Evolutionary conservation across 176 grass and related monocot species (phyloP).

Genomic region (Guadua angustifolia): DNA sequence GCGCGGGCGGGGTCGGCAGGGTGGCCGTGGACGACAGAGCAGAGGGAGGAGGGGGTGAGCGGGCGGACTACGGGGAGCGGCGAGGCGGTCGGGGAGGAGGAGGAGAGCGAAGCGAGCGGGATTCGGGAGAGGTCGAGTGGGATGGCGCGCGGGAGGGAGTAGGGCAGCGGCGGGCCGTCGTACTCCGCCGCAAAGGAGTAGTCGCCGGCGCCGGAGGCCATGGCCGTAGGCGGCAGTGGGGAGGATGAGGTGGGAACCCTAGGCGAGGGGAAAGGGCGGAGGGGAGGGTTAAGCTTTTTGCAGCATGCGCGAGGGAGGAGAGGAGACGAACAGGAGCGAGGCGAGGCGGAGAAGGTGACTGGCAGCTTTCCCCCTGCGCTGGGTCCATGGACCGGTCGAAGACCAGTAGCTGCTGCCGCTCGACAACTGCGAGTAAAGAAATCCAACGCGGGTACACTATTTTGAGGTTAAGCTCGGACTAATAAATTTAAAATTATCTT

Average conservation of each 20-base stretch:
- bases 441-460: too few species aligned
- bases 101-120: slow-evolving; percentile 69
- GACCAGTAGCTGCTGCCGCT: too few species aligned
- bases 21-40: slow-evolving; percentile 46
- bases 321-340: not conserved
- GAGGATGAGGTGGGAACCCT: slow-evolving; percentile 45
- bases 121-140: slow-evolving; percentile 85
- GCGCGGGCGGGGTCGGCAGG: not conserved
- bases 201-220: slow-evolving; percentile 27
- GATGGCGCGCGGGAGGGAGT: slow-evolving; percentile 79
- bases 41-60: slow-evolving; percentile 59
- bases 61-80: slow-evolving; percentile 83
- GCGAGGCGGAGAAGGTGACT: slow-evolving; percentile 20
- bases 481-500: too few species aligned
- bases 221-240: not conserved
- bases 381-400: slow-evolving; percentile 55
- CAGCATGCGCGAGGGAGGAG: slow-evolving; percentile 47
- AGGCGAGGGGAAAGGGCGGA: slow-evolving; percentile 43
- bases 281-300: slow-evolving; percentile 34
- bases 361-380: slow-evolving; percentile 27
- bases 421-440: too few species aligned
- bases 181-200: slow-evolving; percentile 95
- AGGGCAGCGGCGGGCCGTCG: slow-evolving; percentile 80
- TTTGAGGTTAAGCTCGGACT: too few species aligned
- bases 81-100: slow-evolving; percentile 35